Percentiles rank a stretch among this genome's conserved stretches.
These are phyloP conservation scores for Xanthoconium purpureum DNA, from an alignment of 768 basidiomycete genomes.

Conservation along the genomic window DNA sequence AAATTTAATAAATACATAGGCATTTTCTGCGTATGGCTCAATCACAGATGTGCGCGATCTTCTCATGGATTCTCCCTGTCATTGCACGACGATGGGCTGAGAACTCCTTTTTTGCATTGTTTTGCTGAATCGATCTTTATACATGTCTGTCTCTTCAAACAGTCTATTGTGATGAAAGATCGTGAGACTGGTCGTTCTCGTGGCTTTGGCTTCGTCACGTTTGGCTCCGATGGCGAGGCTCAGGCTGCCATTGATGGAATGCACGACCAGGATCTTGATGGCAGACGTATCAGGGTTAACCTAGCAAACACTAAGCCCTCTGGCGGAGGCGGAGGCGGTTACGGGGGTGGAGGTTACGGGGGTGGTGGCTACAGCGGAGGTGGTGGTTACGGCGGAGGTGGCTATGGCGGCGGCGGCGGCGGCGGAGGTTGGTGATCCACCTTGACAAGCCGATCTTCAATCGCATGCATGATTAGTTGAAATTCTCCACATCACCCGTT, in stretches of 20 bases:
- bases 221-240: conserved; percentile 33
- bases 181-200: conserved; percentile 57
- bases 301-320: conserved; percentile 29
- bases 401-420: not conserved
- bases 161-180: conserved; percentile 43
- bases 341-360: not conserved
- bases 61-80: conserved; percentile 30
- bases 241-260: conserved; percentile 42
- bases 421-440: conserved; percentile 12
- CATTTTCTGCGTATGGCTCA: conserved; percentile 43
- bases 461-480: conserved; percentile 7
- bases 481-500: conserved; percentile 1
- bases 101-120: conserved; percentile 22
- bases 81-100: conserved; percentile 32
- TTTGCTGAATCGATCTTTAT: conserved; percentile 27
- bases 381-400: conserved; percentile 3
- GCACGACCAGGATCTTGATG: conserved; percentile 54
- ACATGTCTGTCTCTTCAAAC: conserved; percentile 19
- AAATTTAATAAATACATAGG: conserved; percentile 31
- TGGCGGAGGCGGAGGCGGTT: conserved; percentile 24
- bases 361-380: conserved; percentile 1
- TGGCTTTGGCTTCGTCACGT: conserved; percentile 57
- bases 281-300: conserved; percentile 54
- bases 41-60: conserved; percentile 50
- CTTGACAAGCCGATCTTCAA: not conserved